Evolutionary conservation across 2,329 filamentous ascomycete genomes (phyloP), one percentile per base, ranked within the genome.

Genomic region (Scopulariopsis brevicaulis): DNA sequence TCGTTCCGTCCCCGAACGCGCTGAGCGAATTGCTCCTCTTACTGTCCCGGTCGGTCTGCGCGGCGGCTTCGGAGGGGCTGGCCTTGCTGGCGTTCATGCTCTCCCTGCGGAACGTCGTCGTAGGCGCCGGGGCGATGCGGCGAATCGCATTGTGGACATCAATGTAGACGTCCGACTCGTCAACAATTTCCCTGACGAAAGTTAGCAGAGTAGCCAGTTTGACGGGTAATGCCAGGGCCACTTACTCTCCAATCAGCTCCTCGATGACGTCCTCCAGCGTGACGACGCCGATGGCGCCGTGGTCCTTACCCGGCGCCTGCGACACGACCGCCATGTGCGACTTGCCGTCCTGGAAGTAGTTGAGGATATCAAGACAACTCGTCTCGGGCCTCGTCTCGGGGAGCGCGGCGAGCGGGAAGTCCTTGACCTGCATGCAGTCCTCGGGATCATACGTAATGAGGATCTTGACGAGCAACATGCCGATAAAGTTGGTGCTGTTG

Each of bases 321-420:
- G 93, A 96, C 10, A 97, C 94, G 32, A 99, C 77, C 0, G 97
- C 93, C 92, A 99, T 96, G 71, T 99, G 94, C 1, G 92, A 96
- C 71, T 99, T 99, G 65, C 94, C 94, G 76, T 99, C 94, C 71
- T 99, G 94, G 76, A 99, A 99, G 73, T 96, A 99, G 74, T 99
- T 99, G 74, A 99, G 90, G 66, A 99, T 97, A 70, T 99, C 94
- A 58, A 99, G 74, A 69, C 94, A 99, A 74, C 92, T 96, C 0
- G 94, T 99, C 68, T 96, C 90, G 0, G 94, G 90, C 11, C 90
- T 84, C 0, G 94, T 99, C 71, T 99, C 94, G 1, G 95, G 94
- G 7, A 99, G 82, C 0, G 94, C 96, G 15, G 94, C 94, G 55
- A 99, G 78, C 8, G 91, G 86, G 68, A 99, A 96, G 61, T 97